phyloP scores from a whole-genome alignment of 768 basidiomycete genomes.

The Termitomyces heimii region DNA sequence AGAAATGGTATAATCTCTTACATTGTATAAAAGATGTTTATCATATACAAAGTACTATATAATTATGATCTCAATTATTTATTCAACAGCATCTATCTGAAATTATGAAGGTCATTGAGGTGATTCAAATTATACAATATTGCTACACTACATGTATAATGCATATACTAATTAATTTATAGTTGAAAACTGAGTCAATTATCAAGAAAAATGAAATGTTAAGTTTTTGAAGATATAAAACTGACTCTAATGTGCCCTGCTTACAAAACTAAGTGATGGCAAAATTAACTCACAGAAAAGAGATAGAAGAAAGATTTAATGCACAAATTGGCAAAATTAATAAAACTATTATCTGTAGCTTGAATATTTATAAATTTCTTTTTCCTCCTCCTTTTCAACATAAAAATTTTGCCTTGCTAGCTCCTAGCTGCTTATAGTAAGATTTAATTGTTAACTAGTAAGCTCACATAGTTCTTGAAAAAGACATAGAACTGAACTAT shows the following conservation, averaged over 20 bases:
- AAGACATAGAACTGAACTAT: not conserved
- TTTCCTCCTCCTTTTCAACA: not conserved
- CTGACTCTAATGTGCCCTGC: not conserved
- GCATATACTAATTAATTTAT: not conserved
- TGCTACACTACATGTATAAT: not conserved
- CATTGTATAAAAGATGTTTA: not conserved
- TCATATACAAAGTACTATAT: not conserved
- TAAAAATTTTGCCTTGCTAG: not conserved
- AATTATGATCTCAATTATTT: not conserved
- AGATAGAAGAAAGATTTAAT: not conserved
- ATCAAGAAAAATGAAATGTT: not conserved
- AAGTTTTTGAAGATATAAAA: not conserved
- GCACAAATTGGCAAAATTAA: not conserved
- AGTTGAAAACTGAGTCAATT: not conserved
- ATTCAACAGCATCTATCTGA: not conserved
- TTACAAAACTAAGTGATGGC: not conserved
- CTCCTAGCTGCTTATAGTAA: not conserved
- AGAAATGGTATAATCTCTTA: constrained; percentile 2
- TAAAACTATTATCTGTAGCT: not conserved
- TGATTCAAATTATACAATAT: not conserved
- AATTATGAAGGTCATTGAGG: not conserved
- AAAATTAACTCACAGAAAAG: not conserved
- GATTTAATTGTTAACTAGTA: not conserved
- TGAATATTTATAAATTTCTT: not conserved
- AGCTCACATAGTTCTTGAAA: not conserved